These are phyloP conservation scores for Penicillium paxilli DNA, from an alignment of 495 filamentous ascomycete species.

Conservation along the genomic window DNA sequence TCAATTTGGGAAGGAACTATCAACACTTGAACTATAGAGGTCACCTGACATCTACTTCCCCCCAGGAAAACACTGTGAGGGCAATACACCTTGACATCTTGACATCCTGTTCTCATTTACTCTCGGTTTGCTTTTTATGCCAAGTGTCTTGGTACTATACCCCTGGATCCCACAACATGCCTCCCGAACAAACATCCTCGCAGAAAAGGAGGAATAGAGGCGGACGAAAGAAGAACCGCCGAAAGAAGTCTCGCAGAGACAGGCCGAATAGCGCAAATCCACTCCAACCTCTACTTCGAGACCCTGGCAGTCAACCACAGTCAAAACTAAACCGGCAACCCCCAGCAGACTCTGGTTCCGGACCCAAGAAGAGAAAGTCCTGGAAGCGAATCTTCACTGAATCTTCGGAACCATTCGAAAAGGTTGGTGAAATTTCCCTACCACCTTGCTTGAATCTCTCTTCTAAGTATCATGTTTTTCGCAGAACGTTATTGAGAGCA, in stretches of 20 bases:
- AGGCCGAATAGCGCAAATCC: neutral
- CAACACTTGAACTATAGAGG: too few species aligned
- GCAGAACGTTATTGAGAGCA: conserved; percentile 32
- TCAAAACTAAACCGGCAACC: neutral
- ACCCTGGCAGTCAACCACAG: neutral
- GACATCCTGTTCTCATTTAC: too few species aligned
- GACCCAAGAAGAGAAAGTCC: neutral
- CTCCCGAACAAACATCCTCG: neutral
- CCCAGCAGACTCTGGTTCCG: too few species aligned
- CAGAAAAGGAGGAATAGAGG: neutral
- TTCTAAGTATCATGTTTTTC: too few species aligned
- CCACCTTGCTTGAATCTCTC: too few species aligned
- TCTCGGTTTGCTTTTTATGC: neutral
- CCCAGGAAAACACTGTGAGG: too few species aligned
- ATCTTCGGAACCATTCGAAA: conserved; percentile 22
- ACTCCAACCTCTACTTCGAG: too few species aligned
- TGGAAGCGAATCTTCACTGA: conserved; percentile 1
- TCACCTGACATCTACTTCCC: too few species aligned
- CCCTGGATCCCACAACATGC: neutral
- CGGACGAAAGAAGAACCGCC: neutral
- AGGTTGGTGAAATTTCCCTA: conserved; percentile 10
- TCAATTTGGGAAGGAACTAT: too few species aligned
- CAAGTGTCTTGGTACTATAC: neutral
- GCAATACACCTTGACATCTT: too few species aligned
- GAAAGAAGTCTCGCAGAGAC: neutral